phyloP scores from a whole-genome alignment of 2,329 filamentous ascomycete genomes.

The Biscogniauxia marginata region DNA sequence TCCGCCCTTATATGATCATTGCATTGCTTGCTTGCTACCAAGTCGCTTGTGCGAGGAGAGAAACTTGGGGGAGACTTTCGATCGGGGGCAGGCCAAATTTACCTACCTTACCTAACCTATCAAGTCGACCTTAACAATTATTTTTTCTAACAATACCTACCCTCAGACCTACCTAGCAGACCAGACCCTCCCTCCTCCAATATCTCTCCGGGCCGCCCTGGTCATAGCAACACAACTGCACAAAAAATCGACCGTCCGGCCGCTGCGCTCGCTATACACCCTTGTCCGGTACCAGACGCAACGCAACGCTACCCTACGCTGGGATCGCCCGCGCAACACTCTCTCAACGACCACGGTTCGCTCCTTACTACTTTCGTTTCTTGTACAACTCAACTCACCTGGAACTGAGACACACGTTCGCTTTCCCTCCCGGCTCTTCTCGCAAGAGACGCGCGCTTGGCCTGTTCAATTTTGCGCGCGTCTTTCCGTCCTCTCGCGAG shows the following conservation, averaged over 20 bases:
- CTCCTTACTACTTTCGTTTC: slow-evolving; percentile 24
- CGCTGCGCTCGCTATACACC: slow-evolving; percentile 14
- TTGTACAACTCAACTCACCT: slow-evolving; percentile 29
- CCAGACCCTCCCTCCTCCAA: slow-evolving; percentile 2
- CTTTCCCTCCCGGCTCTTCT: slow-evolving; percentile 25
- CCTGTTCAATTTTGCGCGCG: slow-evolving; percentile 28
- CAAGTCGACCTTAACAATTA: slow-evolving; percentile 3
- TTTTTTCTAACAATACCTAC: no score
- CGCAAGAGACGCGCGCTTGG: slow-evolving; percentile 38
- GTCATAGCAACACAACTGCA: slow-evolving; percentile 1
- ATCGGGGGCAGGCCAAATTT: slow-evolving; percentile 11
- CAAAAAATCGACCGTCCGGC: slow-evolving; percentile 4
- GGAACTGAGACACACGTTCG: slow-evolving; percentile 27
- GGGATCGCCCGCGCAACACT: slow-evolving; percentile 18
- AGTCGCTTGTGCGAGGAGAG: not conserved
- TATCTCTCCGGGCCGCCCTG: slow-evolving; percentile 6
- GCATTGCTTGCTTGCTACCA: not conserved
- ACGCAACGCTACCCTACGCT: slow-evolving; percentile 3
- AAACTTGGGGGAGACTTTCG: not conserved
- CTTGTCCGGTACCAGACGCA: slow-evolving; percentile 22
- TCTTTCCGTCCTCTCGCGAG: slow-evolving; percentile 31
- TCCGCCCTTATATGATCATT: not conserved
- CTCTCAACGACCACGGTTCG: slow-evolving; percentile 13
- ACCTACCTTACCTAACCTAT: slow-evolving; percentile 6
- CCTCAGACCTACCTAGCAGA: slow-evolving; percentile 15